Base-by-base conservation (phyloP, 2,329 filamentous ascomycete genomes). In the Blumeriella jaapii region DNA sequence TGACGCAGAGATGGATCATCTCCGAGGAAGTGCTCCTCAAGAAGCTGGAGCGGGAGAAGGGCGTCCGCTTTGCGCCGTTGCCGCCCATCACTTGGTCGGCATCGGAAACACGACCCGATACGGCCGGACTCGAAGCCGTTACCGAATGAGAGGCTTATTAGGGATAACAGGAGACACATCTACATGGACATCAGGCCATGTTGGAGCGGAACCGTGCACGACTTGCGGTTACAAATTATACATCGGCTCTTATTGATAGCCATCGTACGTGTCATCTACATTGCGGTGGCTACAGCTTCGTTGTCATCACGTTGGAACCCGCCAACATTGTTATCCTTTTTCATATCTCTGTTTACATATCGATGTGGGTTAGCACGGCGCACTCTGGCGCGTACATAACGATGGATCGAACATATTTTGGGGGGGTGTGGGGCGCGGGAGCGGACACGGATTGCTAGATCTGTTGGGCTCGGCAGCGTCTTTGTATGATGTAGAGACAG, bases 341-440 rank as follows among this genome's bases (percentile, higher is more conserved):
- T 24, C 7, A 9, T 24, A n/a, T 24, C 22, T 8, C 9, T 24
- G 10, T 24, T 24, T 24, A 3, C 12, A 24, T n/a, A 24, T 70
- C 76, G 20, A 59, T 66, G 16, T 86, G 76, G 68, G 65, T 82
- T 9, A 82, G 78, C 12, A 84, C 86, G 0, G 84, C 83, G 3
- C 7, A 94, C 94, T 54, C 85, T 85, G 13, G 73, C 76, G 3
- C 93, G 93, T 60, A 91, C 81, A 0, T 72, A 71, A 12, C 71
- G 82, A 10, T 87, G 94, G 59, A 68, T 94, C 18, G 75, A 78
- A 4, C 84, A 80, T 51, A 86, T 94, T 61, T 68, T 95, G 65
- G 79, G 26, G 72, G 80, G n/a, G n/a, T n/a, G n/a, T n/a, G 10
- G n/a, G n/a, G n/a, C n/a, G n/a, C n/a, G n/a, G n/a, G n/a, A n/a